Evolutionary conservation across 192 early-diverging fungal species (phyloP).

Genomic region (Lobulomyces angularis): DNA sequence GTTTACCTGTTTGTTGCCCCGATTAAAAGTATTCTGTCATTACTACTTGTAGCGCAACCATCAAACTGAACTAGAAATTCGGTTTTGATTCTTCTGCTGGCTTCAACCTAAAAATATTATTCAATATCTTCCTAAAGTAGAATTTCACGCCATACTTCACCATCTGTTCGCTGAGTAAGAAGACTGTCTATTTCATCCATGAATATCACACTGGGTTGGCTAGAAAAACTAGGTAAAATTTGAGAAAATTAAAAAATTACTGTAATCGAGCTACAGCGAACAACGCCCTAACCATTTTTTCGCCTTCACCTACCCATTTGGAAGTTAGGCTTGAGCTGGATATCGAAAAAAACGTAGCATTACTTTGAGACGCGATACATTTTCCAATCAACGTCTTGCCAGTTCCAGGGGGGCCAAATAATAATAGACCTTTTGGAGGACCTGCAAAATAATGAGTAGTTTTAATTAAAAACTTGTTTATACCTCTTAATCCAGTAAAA

Average conservation of each 20-base stretch:
- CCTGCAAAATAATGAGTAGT: too few relatives aligned
- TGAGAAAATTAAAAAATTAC: too few relatives aligned
- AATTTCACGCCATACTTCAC: too few relatives aligned
- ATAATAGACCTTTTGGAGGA: constrained; percentile 69
- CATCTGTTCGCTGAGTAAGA: constrained; percentile 75
- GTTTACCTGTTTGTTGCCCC: constrained; percentile 51
- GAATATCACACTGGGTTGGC: constrained; percentile 82
- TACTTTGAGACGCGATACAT: constrained; percentile 74
- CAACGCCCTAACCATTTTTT: constrained; percentile 84
- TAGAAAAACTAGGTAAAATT: too few relatives aligned
- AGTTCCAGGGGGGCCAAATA: constrained; percentile 84
- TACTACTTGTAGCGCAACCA: constrained; percentile 59
- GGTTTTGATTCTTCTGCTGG: constrained; percentile 80
- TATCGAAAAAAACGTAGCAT: constrained; percentile 86
- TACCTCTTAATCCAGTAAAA: constrained; percentile 61
- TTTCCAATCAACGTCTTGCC: constrained; percentile 83
- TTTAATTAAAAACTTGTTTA: not conserved
- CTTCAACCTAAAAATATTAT: too few relatives aligned
- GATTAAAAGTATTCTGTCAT: constrained; percentile 68
- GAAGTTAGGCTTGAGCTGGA: constrained; percentile 81
- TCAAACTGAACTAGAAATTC: constrained; percentile 75
- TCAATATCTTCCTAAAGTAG: too few relatives aligned
- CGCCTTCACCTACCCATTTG: constrained; percentile 88
- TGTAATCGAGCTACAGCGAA: constrained; percentile 79
- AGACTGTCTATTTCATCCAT: constrained; percentile 93